These are phyloP conservation scores for Leccinum longicurvipes DNA, from an alignment of 768 basidiomycete species.

Conservation along the genomic window DNA sequence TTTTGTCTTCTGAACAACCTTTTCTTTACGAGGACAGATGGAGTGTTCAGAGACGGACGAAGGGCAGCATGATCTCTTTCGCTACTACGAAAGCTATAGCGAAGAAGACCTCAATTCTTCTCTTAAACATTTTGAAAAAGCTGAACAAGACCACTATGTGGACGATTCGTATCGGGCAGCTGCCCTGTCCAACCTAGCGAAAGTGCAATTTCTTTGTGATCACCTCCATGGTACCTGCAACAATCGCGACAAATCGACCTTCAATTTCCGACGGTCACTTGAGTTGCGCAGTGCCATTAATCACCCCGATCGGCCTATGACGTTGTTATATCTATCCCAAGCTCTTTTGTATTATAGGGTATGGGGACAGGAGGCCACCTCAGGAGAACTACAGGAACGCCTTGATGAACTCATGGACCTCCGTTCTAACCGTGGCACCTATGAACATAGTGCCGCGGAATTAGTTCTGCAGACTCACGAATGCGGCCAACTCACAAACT, in stretches of 20 bases:
- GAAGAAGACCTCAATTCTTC: neutral
- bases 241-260: neutral
- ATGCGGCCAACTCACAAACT: neutral
- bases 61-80: constrained; percentile 1
- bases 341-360: constrained; percentile 2
- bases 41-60: neutral
- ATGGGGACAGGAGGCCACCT: neutral
- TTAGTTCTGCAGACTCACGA: constrained; percentile 2
- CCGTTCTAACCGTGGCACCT: neutral
- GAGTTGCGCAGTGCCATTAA: neutral
- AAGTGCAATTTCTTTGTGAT: neutral
- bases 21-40: neutral
- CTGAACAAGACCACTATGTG: neutral
- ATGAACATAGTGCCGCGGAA: neutral
- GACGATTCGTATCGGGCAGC: constrained; percentile 2
- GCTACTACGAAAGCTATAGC: neutral
- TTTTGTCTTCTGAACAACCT: neutral
- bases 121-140: constrained; percentile 3
- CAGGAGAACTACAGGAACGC: neutral
- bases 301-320: constrained; percentile 8
- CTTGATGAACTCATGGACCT: neutral
- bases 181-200: constrained; percentile 15
- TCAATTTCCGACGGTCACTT: constrained; percentile 5
- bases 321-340: constrained; percentile 6
- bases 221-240: neutral